A percentile compares a stretch with the other conserved stretches of the same genome.
phyloP scores from a whole-genome alignment of 192 early-diverging fungal genomes.

The Coemansia sp. region DNA sequence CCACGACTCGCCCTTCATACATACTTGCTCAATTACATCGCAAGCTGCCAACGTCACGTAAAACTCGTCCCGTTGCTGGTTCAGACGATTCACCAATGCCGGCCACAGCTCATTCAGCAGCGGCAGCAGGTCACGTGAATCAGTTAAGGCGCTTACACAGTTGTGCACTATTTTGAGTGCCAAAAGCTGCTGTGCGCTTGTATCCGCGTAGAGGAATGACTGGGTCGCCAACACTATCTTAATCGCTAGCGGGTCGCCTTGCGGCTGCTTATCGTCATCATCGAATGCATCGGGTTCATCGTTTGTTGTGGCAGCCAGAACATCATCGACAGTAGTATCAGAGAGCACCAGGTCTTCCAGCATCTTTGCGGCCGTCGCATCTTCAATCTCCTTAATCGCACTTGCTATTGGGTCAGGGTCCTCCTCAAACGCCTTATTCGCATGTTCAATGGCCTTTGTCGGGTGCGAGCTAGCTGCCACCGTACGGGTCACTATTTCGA shows the following conservation, averaged over 20 bases:
- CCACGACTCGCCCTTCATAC: conserved; percentile 28
- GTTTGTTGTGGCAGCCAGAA: too few species aligned
- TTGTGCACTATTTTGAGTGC: conserved; percentile 44
- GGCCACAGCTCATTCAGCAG: conserved; percentile 48
- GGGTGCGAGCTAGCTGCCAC: conserved; percentile 8
- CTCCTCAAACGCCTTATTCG: neutral
- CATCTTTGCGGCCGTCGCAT: conserved; percentile 6
- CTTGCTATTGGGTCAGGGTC: conserved; percentile 25
- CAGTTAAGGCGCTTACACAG: conserved; percentile 14
- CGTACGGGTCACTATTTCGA: conserved; percentile 30
- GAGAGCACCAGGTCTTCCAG: neutral
- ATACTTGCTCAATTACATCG: conserved; percentile 35
- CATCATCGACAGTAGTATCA: neutral
- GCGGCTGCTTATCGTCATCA: conserved; percentile 6
- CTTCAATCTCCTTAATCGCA: conserved; percentile 26
- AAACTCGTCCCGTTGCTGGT: conserved; percentile 14
- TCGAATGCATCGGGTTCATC: neutral
- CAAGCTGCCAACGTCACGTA: conserved; percentile 38
- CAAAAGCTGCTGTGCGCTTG: conserved; percentile 35
- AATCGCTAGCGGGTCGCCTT: conserved; percentile 35
- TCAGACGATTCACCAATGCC: conserved; percentile 19
- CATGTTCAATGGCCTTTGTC: neutral
- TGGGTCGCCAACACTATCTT: conserved; percentile 37
- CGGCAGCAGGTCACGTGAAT: conserved; percentile 35
- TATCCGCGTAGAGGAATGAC: conserved; percentile 18